Evolutionary conservation across 2,329 filamentous ascomycete species (phyloP), one percentile per base, ranked within the genome.

Genomic region (Alternaria brassicae): DNA sequence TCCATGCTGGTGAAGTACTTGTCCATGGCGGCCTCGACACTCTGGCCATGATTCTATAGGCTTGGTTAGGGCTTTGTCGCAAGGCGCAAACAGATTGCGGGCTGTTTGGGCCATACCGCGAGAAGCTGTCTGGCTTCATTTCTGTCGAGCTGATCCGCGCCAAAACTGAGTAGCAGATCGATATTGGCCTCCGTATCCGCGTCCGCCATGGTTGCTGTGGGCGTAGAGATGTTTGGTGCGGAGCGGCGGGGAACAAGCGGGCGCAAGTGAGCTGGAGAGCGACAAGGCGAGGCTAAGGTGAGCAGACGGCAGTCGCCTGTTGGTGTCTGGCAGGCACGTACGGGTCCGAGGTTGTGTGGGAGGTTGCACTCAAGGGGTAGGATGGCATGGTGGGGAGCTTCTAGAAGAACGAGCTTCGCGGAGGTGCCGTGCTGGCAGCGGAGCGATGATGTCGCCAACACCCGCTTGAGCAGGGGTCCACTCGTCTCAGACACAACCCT

Each of bases 31-130:
- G 63, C 63, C 17, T 70, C 57, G 19, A 72, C 39, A 42, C 70
- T 61, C 58, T 68, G 65, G 58, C 69, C 68, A 53, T 63, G 65
- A 17, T 72, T 65, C 72, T 75, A 50, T 25, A 49, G 34, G 10
- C 23, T 9, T 45, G 25, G 37, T 61, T 36, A 59, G 57, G 21
- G 28, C 15, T 36, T 15, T 39, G 44, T 45, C 41, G 10, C 36
- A 52, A 17, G 45, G 25, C 30, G 28, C 25, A 47, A 41, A 48
- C 44, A 36, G n/a, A 13, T 25, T 37, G 50, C 53, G 61, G 12
- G 42, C 36, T 36, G 49, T 28, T 28, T 40, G 47, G 42, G 23
- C 21, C 25, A 45, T 65, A 62, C 60, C 25, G 48, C 58, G 8
- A 71, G 63, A 10, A 71, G 63, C 47, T 66, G 64, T 7, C 52